Percentiles rank a stretch among this genome's conserved stretches.
Conservation (phyloP, 495 filamentous ascomycete species). For the Bryoglossum gracile region DNA sequence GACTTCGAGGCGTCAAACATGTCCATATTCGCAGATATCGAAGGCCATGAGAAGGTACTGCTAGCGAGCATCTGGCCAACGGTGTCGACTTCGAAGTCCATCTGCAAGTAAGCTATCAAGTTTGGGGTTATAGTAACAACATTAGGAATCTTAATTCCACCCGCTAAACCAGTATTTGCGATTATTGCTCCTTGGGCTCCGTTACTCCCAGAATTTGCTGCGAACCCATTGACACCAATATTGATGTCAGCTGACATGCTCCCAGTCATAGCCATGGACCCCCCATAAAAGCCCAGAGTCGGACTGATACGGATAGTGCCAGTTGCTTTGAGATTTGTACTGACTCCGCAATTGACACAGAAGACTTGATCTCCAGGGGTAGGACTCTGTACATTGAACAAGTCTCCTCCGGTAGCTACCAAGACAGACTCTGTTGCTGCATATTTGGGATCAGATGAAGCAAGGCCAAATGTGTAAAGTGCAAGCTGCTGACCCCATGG, state of each 20-base stretch:
- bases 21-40: background rate
- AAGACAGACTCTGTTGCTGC: background rate
- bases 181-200: conserved; percentile 9
- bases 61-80: conserved; percentile 12
- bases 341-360: conserved; percentile 3
- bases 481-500: background rate
- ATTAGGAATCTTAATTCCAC: conserved; percentile 14
- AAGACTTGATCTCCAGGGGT: background rate
- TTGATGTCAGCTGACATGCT: conserved; percentile 16
- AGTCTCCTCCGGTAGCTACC: background rate
- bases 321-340: background rate
- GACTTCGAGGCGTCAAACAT: conserved; percentile 1
- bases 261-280: conserved; percentile 6
- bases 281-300: conserved; percentile 8
- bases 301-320: background rate
- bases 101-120: background rate
- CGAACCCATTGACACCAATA: conserved; percentile 18
- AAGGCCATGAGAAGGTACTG: conserved; percentile 8
- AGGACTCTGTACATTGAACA: background rate
- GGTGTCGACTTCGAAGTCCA: conserved; percentile 2
- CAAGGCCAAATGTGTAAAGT: background rate
- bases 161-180: conserved; percentile 2
- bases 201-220: conserved; percentile 6
- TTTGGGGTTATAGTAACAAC: conserved; percentile 13
- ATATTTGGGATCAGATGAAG: background rate